These are phyloP conservation scores for Chaetoscypha palmicola DNA, from an alignment of 2,329 filamentous ascomycete species.

Conservation along the genomic window DNA sequence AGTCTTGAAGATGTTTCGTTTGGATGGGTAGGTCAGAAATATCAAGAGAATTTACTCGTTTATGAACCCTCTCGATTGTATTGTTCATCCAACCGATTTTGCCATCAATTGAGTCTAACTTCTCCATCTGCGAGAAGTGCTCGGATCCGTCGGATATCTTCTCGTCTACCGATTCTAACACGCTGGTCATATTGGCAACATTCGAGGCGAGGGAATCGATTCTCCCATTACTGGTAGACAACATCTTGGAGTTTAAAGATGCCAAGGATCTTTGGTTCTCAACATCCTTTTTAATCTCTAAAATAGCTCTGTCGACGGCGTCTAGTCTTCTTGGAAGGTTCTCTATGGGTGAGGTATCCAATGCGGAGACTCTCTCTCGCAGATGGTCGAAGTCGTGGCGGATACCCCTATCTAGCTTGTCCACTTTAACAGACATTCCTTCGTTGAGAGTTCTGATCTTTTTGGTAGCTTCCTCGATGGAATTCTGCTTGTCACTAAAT, in stretches of 20 bases:
- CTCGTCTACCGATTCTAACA: slow-evolving; percentile 12
- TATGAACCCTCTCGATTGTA: slow-evolving; percentile 10
- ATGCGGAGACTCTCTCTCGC: slow-evolving; percentile 13
- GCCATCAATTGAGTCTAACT: slow-evolving; percentile 12
- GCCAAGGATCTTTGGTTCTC: slow-evolving; percentile 16
- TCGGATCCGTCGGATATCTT: slow-evolving; percentile 9
- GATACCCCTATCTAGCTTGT: slow-evolving; percentile 14
- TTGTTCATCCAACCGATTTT: slow-evolving; percentile 14
- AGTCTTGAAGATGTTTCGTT: slow-evolving; percentile 4
- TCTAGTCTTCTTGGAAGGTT: slow-evolving; percentile 14
- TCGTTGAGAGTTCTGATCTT: slow-evolving; percentile 13
- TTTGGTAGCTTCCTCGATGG: slow-evolving; percentile 12
- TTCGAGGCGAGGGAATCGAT: slow-evolving; percentile 14
- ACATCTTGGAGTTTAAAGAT: slow-evolving; percentile 19
- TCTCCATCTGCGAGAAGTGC: slow-evolving; percentile 6
- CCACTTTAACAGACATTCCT: slow-evolving; percentile 12
- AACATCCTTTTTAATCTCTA: slow-evolving; percentile 16
- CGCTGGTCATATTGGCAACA: slow-evolving; percentile 13
- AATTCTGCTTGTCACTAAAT: slow-evolving; percentile 12
- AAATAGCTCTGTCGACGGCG: slow-evolving; percentile 16
- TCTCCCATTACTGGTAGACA: slow-evolving; percentile 15
- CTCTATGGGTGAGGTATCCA: slow-evolving; percentile 16
- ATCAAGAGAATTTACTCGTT: slow-evolving; percentile 11
- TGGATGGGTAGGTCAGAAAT: slow-evolving; percentile 4
- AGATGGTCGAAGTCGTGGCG: slow-evolving; percentile 14